Conservation (phyloP, 2,329 filamentous ascomycete genomes). For the Penicillium sp. region DNA sequence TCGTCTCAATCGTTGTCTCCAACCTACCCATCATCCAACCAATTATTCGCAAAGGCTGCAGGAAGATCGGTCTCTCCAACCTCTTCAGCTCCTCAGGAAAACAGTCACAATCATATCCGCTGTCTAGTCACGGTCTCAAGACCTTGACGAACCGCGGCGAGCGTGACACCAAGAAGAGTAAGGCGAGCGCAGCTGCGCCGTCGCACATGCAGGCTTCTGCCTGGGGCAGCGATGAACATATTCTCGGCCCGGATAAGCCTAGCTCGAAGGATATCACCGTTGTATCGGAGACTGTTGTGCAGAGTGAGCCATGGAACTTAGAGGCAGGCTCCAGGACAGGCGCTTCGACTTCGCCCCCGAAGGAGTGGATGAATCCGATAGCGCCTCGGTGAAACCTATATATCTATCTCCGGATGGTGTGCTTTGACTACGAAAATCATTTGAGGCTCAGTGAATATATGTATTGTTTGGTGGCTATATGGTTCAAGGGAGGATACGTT, state of each 20-base stretch:
- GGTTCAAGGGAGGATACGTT: neutral
- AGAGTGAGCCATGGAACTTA: conserved; percentile 21
- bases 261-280: conserved; percentile 26
- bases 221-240: conserved; percentile 34
- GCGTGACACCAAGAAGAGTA: conserved; percentile 13
- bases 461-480: neutral
- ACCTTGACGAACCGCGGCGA: conserved; percentile 17
- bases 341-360: conserved; percentile 13
- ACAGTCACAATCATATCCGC: conserved; percentile 22
- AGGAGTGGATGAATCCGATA: conserved; percentile 11
- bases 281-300: conserved; percentile 27
- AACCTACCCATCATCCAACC: conserved; percentile 44
- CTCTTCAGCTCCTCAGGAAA: conserved; percentile 27
- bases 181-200: conserved; percentile 9
- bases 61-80: conserved; percentile 27
- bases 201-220: conserved; percentile 20
- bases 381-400: neutral
- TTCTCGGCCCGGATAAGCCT: conserved; percentile 13
- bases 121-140: conserved; percentile 18
- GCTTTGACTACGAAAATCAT: neutral
- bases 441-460: neutral
- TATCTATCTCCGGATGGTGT: neutral
- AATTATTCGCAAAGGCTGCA: conserved; percentile 26
- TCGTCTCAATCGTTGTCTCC: conserved; percentile 43
- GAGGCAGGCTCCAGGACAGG: neutral